phyloP scores from a whole-genome alignment of 345 rosid genomes.

The Garcia nutans region DNA sequence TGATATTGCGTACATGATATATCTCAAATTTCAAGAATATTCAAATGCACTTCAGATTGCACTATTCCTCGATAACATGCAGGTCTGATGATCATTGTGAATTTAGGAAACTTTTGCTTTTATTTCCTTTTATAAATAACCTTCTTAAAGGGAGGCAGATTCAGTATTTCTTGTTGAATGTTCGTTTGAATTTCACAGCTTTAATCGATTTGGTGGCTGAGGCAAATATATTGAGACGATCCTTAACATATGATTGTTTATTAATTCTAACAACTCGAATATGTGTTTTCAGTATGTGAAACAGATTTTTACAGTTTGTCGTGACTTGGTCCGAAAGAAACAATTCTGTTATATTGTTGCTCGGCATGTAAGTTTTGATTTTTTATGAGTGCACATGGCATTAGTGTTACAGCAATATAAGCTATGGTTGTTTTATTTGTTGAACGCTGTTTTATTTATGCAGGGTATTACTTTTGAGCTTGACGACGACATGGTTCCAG shows the following conservation, averaged over 20 bases:
- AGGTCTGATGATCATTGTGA: slow-evolving; percentile 46
- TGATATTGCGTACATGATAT: slow-evolving; percentile 75
- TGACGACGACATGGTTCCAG: slow-evolving; percentile 60
- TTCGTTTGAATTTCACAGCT: neutral
- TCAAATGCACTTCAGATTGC: slow-evolving; percentile 88
- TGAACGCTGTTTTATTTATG: slow-evolving; percentile 18
- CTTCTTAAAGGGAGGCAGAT: neutral
- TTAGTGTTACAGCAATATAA: neutral
- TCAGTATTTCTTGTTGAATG: neutral
- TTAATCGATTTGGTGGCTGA: neutral
- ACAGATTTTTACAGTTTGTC: slow-evolving; percentile 75
- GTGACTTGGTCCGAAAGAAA: slow-evolving; percentile 63
- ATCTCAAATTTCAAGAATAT: slow-evolving; percentile 66
- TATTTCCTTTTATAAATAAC: neutral
- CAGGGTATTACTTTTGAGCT: slow-evolving; percentile 77
- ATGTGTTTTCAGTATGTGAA: slow-evolving; percentile 59
- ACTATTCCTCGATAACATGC: slow-evolving; percentile 69
- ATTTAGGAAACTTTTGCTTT: neutral
- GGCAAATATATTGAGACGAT: neutral
- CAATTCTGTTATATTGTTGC: slow-evolving; percentile 89
- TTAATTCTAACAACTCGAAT: slow-evolving; percentile 3
- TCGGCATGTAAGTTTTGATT: slow-evolving; percentile 68
- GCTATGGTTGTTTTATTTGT: slow-evolving; percentile 9
- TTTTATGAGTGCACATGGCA: neutral
- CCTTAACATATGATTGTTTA: neutral